Evolutionary conservation across 192 early-diverging fungal species (phyloP), one percentile per base, ranked within the genome.

Genomic region (Rhizoclosmatium globosum): DNA sequence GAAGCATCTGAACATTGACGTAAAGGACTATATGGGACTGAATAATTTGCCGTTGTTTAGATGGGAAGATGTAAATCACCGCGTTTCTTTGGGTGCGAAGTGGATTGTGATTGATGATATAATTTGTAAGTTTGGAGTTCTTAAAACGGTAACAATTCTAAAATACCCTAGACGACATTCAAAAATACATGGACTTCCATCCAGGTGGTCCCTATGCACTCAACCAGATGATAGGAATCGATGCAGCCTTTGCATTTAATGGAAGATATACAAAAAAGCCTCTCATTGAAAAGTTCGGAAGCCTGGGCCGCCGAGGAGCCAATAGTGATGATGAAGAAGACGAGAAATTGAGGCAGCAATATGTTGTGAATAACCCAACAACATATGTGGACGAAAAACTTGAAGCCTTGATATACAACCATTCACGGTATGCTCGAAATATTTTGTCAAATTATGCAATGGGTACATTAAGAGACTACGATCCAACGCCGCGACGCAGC

Each of bases 101-200:
- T 85, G 83, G 83, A 79, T 85, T 15, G 75, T 85, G 1, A 85
- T 85, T 56, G 56, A 81, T n/a, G 60, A 62, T 17, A 59, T 85
- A 13, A 82, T 85, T 9, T 85, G 81, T 82, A 43, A 82, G 81
- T 62, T 7, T 23, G 2, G 62, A 21, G 13, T 21, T 42, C 2
- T 6, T 68, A 17, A 46, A 53, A 53, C 4, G 60, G 21, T 47
- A 68, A 68, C 42, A 17, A 45, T 19, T 43, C 23, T 31, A 67
- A 57, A 47, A 48, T 65, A 44, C 3, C 64, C 21, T 21, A 82
- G 81, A 85, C 41, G 80, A 85, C 57, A 77, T 81, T 23, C 59
- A 74, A 53, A 69, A 69, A 15, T 82, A 80, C 38, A 71, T 82
- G n/a, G 48, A 58, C 11, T 17, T 21, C 31, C 83, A 85, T 60